A percentile compares a stretch with the other conserved stretches of the same genome.
Conservation (phyloP, 2,329 filamentous ascomycete species). For the Biscogniauxia marginata region DNA sequence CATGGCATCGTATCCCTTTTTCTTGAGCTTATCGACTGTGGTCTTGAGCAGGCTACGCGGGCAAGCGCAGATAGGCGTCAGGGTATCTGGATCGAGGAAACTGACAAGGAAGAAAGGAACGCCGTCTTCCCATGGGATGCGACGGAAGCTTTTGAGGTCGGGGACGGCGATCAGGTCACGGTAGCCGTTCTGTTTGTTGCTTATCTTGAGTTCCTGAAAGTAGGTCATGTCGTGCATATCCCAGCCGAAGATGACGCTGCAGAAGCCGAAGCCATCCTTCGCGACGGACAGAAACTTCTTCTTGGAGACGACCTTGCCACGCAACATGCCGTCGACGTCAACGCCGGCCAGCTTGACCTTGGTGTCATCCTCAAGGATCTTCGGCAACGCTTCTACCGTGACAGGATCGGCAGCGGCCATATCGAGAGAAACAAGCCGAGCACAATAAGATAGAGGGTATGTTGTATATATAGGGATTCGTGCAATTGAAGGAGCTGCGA, state of each 20-base stretch:
- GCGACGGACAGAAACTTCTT: conserved; percentile 78
- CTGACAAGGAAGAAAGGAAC: conserved; percentile 74
- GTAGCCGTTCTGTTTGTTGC: conserved; percentile 78
- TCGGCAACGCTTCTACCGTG: conserved; percentile 58
- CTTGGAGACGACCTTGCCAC: conserved; percentile 79
- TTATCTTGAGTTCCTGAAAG: conserved; percentile 71
- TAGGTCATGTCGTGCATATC: conserved; percentile 86
- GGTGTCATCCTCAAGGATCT: conserved; percentile 62
- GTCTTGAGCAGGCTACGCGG: conserved; percentile 66
- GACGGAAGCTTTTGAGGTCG: conserved; percentile 67
- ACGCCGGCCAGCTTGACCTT: conserved; percentile 76
- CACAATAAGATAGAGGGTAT: neutral
- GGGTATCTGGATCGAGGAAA: conserved; percentile 69
- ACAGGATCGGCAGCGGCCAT: conserved; percentile 37
- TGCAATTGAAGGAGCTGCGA: too few species aligned
- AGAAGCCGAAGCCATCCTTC: conserved; percentile 76
- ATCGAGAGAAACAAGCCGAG: neutral
- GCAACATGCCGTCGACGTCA: conserved; percentile 74
- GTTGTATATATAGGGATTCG: neutral
- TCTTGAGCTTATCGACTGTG: conserved; percentile 58
- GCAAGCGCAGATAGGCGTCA: conserved; percentile 64
- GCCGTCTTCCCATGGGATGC: conserved; percentile 78
- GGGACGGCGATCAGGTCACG: conserved; percentile 71
- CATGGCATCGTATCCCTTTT: conserved; percentile 67
- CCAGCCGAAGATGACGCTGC: conserved; percentile 82